Base-by-base conservation (phyloP, 2,329 filamentous ascomycete genomes). In the Onygenales sp. region DNA sequence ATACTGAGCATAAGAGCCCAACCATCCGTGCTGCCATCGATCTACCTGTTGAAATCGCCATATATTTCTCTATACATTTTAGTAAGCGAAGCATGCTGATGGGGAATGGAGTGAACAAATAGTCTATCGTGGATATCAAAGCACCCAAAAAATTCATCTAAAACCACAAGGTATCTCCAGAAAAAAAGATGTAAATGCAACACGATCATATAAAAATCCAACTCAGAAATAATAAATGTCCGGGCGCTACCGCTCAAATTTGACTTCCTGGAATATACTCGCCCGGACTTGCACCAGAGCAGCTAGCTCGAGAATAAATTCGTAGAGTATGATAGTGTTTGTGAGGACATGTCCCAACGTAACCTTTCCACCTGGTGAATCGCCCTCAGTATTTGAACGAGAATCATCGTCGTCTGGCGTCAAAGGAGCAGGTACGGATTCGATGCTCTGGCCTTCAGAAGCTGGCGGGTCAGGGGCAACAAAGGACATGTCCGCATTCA, bases 321-420 rank as follows among this genome's bases (percentile, higher is more conserved):
- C 86, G 66, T 93, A 88, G 54, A 90, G 74, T 50, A 92, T 80
- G 54, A 92, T 81, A 42, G 86, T 81, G 66, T 92, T 93, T 5
- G 87, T 92, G 57, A 93, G 72, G 9, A 92, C 75, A 65, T 92
- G 87, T 42, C 85, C 89, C 4, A 93, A 80, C 7, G 84, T 88
- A 7, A 83, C 84, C 8, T 75, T 77, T 48, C 68, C 71, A 8
- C 64, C 59, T 8, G 57, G 52, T 33, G 55, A 55, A 43, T 60
- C 59, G 3, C 54, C 55, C 0, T 55, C 48, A 5, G 47, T 54
- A 8, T 56, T 58, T 2, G 61, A 57, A 5, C 36, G 45, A 35
- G 51, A 43, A 51, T 32, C 41, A 31, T 45, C 38, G 14, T 43
- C 38, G 41, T 53, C 53, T n/a, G 46, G 31, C 36, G 54, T 38